These are phyloP conservation scores for Plasmodium knowlesi DNA, from an alignment of 169 alveolate genomes.

Conservation along the genomic window DNA sequence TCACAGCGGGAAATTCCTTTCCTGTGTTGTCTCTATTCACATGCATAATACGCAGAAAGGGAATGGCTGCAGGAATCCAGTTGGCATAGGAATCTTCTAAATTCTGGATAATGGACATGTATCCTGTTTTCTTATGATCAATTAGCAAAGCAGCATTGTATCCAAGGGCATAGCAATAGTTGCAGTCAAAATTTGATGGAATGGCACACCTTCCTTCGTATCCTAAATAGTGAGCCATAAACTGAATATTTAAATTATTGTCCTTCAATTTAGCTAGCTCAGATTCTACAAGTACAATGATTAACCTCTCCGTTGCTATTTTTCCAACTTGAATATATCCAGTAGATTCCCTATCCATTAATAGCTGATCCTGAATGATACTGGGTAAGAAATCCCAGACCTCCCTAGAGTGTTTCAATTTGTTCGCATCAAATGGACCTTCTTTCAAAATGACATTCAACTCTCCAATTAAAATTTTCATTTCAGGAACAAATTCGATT, in stretches of 20 bases:
- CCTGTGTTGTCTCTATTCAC: conserved; percentile 79
- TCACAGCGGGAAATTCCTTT: conserved; percentile 87
- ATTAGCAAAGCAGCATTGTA: conserved; percentile 94
- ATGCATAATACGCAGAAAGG: conserved; percentile 88
- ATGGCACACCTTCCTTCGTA: conserved; percentile 99
- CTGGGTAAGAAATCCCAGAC: conserved; percentile 93
- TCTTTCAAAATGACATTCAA: conserved; percentile 92
- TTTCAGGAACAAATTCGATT: conserved; percentile 97
- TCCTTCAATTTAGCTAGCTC: conserved; percentile 79
- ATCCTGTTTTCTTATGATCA: conserved; percentile 92
- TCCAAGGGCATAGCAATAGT: conserved; percentile 98
- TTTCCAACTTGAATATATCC: conserved; percentile 99
- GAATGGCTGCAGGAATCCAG: conserved; percentile 94
- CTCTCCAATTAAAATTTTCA: conserved; percentile 92
- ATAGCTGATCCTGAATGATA: conserved; percentile 94
- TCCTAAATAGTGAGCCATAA: conserved; percentile 95
- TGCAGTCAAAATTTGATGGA: conserved; percentile 96
- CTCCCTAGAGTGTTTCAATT: conserved; percentile 78
- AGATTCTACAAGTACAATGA: conserved; percentile 92
- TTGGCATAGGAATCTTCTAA: conserved; percentile 87
- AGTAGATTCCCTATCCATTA: conserved; percentile 98
- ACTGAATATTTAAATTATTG: conserved; percentile 72
- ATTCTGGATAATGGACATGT: conserved; percentile 93
- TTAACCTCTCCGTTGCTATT: conserved; percentile 97
- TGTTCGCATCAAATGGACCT: conserved; percentile 74